Conservation (phyloP, 106 monocot species). For the Dioscorea zingiberensis region DNA sequence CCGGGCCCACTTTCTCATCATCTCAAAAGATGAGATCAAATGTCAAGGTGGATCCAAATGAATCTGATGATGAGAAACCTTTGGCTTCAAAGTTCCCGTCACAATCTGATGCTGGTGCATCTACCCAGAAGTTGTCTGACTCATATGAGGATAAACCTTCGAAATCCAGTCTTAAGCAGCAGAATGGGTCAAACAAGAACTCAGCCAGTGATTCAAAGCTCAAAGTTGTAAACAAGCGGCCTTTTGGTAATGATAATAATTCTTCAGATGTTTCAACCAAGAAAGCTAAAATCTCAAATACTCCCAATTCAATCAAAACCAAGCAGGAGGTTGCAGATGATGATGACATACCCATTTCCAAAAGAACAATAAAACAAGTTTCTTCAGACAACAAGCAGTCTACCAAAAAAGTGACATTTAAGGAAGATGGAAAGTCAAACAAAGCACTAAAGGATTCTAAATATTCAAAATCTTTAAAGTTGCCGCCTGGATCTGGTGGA, state of each 20-base stretch:
- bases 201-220: not conserved
- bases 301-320: constrained; percentile 23
- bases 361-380: constrained; percentile 45
- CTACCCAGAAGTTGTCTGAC: constrained; percentile 19
- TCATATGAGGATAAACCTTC: constrained; percentile 38
- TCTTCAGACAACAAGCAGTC: constrained; percentile 1
- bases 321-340: constrained; percentile 38
- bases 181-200: constrained; percentile 35
- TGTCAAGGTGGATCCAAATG: constrained; percentile 10
- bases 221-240: constrained; percentile 42
- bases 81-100: constrained; percentile 22
- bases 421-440: constrained; percentile 45
- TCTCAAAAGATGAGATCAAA: not conserved
- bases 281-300: constrained; percentile 46
- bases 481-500: constrained; percentile 90
- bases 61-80: constrained; percentile 22
- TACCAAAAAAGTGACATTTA: constrained; percentile 37
- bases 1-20: constrained; percentile 1
- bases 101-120: constrained; percentile 16
- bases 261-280: constrained; percentile 21
- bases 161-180: constrained; percentile 21
- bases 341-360: constrained; percentile 51
- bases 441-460: constrained; percentile 41
- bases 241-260: constrained; percentile 12
- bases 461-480: constrained; percentile 48